Evolutionary conservation across 306 rosid genomes (phyloP).

Genomic region (Inga leiocalycina): DNA sequence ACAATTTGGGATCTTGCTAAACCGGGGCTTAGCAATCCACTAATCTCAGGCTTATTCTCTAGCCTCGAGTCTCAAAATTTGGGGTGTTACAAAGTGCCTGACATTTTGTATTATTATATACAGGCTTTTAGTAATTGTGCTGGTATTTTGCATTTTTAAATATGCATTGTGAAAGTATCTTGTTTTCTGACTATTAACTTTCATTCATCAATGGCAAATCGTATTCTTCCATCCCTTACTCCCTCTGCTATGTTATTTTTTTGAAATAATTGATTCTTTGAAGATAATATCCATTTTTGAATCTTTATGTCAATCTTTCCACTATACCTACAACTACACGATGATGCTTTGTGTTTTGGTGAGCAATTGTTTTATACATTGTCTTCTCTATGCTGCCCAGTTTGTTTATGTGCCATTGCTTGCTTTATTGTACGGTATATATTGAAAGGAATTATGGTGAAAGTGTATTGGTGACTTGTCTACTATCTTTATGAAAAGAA

Average conservation of each 20-base stretch:
- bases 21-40: too few relatives aligned
- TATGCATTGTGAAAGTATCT: not conserved
- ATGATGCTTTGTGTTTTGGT: conserved; percentile 1
- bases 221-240: not conserved
- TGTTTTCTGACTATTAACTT: not conserved
- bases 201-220: not conserved
- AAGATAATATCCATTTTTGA: conserved; percentile 17
- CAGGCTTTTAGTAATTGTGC: conserved; percentile 22
- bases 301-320: not conserved
- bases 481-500: too few relatives aligned
- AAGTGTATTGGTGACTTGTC: too few relatives aligned
- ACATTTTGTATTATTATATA: not conserved
- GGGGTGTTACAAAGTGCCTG: too few relatives aligned
- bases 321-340: not conserved
- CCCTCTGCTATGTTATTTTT: not conserved
- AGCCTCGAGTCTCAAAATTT: too few relatives aligned
- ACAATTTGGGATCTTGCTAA: too few relatives aligned
- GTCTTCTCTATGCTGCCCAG: conserved; percentile 2
- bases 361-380: not conserved
- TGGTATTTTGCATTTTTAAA: not conserved
- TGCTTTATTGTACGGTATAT: not conserved
- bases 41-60: too few relatives aligned
- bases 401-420: conserved; percentile 9
- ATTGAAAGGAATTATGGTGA: conserved; percentile 8
- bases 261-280: not conserved